These are phyloP conservation scores for Dichotomocladium elegans DNA, from an alignment of 371 early-diverging fungal genomes.

Conservation along the genomic window DNA sequence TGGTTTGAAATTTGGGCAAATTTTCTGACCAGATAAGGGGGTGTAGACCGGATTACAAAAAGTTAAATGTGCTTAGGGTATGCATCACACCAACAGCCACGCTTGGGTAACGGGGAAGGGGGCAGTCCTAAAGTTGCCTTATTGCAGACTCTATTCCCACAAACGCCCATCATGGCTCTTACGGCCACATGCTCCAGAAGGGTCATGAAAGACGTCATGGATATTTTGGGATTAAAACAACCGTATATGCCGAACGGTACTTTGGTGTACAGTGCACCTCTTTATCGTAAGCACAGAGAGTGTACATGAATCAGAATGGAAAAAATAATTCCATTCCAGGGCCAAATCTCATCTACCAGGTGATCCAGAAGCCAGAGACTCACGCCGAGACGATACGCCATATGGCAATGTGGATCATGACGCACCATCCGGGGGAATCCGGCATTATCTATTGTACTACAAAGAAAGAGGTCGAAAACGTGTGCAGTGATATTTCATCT, in stretches of 20 bases:
- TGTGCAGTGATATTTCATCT: constrained; percentile 55
- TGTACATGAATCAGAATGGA: too few relatives aligned
- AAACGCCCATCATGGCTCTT: constrained; percentile 81
- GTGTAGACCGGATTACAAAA: constrained; percentile 40
- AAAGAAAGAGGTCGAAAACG: constrained; percentile 73
- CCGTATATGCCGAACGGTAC: constrained; percentile 39
- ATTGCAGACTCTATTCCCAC: constrained; percentile 50
- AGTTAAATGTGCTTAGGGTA: constrained; percentile 36
- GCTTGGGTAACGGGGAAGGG: constrained; percentile 39
- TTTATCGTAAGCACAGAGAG: constrained; percentile 45
- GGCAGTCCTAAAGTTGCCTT: neutral
- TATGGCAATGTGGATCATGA: constrained; percentile 63
- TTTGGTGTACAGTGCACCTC: constrained; percentile 51
- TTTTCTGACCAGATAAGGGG: too few relatives aligned
- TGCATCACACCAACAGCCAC: neutral
- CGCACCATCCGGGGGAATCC: constrained; percentile 51
- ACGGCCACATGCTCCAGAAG: constrained; percentile 86
- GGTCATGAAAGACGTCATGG: constrained; percentile 62
- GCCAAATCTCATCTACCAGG: constrained; percentile 69
- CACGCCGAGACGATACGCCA: constrained; percentile 56
- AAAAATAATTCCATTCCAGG: too few relatives aligned
- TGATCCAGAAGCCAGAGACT: constrained; percentile 54
- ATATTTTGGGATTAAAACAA: constrained; percentile 51
- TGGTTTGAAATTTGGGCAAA: too few relatives aligned
- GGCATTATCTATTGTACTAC: constrained; percentile 88